Percentiles rank a stretch among this genome's conserved stretches.
phyloP scores from a whole-genome alignment of 2,329 filamentous ascomycete species.

The Parafenestella ontariensis region DNA sequence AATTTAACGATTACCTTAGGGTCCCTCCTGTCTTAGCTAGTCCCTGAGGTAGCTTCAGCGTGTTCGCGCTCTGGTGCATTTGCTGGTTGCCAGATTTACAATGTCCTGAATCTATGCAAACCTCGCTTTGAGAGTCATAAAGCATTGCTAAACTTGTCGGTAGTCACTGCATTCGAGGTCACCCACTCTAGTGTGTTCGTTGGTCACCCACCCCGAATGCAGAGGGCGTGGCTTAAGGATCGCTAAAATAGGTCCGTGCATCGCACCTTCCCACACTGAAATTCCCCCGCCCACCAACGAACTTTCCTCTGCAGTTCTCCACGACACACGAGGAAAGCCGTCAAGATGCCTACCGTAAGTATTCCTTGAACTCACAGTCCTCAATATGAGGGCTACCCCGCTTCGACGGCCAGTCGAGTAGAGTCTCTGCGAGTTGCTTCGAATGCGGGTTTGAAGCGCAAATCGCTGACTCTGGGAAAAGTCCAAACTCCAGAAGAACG shows the following conservation, averaged over 20 bases:
- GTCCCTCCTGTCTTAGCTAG: background rate
- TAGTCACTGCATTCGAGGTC: background rate
- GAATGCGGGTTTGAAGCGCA: constrained; percentile 86
- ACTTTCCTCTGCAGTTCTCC: constrained; percentile 34
- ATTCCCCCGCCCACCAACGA: constrained; percentile 20
- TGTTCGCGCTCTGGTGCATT: background rate
- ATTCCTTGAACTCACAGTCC: constrained; percentile 27
- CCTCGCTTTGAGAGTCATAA: background rate
- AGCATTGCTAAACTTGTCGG: background rate
- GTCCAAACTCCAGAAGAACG: constrained; percentile 97
- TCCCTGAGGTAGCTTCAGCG: background rate
- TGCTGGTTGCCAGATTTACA: background rate
- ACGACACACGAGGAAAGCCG: constrained; percentile 35
- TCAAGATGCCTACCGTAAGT: constrained; percentile 60
- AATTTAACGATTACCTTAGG: too few relatives aligned
- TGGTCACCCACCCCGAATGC: constrained; percentile 31
- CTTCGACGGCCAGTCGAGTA: constrained; percentile 37
- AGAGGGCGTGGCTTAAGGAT: constrained; percentile 11
- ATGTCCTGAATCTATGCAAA: background rate
- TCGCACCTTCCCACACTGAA: constrained; percentile 11
- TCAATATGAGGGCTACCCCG: constrained; percentile 34
- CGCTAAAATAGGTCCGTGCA: constrained; percentile 19
- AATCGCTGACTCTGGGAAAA: constrained; percentile 98
- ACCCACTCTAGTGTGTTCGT: background rate
- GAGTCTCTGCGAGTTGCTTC: constrained; percentile 88